Evolutionary conservation across 148 eudicot genomes (phyloP), one percentile per base, ranked within the genome.

Genomic region (Spergularia bocconei): DNA sequence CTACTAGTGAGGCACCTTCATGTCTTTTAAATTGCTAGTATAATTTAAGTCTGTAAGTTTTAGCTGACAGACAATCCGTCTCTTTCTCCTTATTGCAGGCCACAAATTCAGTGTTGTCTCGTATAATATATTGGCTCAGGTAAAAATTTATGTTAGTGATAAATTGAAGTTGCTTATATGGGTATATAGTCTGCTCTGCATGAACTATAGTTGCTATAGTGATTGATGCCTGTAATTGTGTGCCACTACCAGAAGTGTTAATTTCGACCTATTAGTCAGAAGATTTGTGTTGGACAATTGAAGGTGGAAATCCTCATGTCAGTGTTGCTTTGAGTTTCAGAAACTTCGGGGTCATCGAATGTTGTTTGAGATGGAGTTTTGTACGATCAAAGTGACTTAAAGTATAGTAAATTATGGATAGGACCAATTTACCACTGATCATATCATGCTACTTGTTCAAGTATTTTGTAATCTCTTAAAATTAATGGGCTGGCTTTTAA

Each of bases 71-170:
- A 60, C 57, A 11, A 29, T 65, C 11, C 19, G 17, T 7, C 48
- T 69, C 75, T 54, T 75, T 21, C 39, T 20, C 11, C 6, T 23
- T 82, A 20, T 70, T 82, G 70, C 93, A 94, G 98, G 92, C 63
- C 79, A 78, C 78, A 90, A 78, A 80, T 91, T 94, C 79, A 84
- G 96, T 58, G 79, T 91, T 52, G 92, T 94, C 74, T 91, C 98
- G 7, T 94, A 94, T 82, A 94, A 94, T 75, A 89, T 94, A 74
- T 72, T 94, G 81, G 98, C 97, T 63, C 98, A 94, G 97, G 98
- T 94, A 80, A 48, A 36, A 17, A 41, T 25, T 19, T 39, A 21
- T 51, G 7, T 72, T 58, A 8, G 13, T 50, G 14, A 64, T 58
- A 29, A 52, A 7, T 54, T 20, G 29, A n/a, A 9, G 7, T 25